Base-by-base conservation (phyloP, 2,329 filamentous ascomycete genomes). In the Aotearoamyces nothofagi region DNA sequence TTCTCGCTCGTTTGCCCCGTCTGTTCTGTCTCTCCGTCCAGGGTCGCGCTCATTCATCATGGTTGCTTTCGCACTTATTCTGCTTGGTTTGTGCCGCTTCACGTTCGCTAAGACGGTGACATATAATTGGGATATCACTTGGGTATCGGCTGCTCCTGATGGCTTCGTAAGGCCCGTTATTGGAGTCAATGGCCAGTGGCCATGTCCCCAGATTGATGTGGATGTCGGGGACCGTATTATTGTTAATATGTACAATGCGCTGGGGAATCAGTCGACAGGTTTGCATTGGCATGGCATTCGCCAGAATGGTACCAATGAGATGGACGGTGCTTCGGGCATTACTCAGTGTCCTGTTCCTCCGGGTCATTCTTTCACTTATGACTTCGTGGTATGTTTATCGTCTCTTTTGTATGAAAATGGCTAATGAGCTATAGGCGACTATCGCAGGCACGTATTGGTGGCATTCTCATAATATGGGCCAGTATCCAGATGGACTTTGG, bases 401-500 rank as follows among this genome's bases (percentile, higher is more conserved):
- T n/a, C n/a, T n/a, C n/a, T n/a, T n/a, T n/a, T n/a, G n/a, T 61
- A 13, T 11, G 14, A 14, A 15, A 12, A 11, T 31, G 19, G 5
- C 19, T 20, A 12, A 15, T 9, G 19, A 6, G 9, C 35, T 42
- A 24, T 13, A 39, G 29, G 28, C 13, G 20, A 30, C 22, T 28
- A 15, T 60, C 47, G 49, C 58, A 3, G 61, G 63, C 23, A 60
- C 61, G 9, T 66, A 61, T 40, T 68, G 63, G 63, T 67, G 76
- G 38, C 74, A 79, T 49, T 73, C 68, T 1, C 74, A 78, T 46
- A 58, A 63, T 31, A 61, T 63, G 51, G 69, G 63, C 2, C 71
- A 77, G 42, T 78, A 77, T 39, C 69, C 72, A 0, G 73, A 78
- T 45, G 73, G 73, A n/a, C 56, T 77, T 24, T 66, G 72, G 11